Base-by-base conservation (phyloP, 2,329 filamentous ascomycete genomes). In the Chaetoscypha palmicola region DNA sequence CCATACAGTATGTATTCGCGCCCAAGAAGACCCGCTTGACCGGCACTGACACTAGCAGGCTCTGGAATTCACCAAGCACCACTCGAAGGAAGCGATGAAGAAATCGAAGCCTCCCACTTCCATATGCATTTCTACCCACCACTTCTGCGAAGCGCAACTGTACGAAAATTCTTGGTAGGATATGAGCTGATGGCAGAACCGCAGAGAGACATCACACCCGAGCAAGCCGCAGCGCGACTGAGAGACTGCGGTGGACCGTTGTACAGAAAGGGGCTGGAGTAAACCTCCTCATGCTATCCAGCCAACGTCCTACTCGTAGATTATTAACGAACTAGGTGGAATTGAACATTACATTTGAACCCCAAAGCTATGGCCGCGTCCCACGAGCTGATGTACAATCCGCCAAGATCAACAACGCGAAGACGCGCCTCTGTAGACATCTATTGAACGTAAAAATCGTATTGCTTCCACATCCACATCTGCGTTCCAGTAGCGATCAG, bases 121-220 rank as follows among this genome's bases (percentile, higher is more conserved):
- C 92, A 98, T 65, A 83, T 98, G 70, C 92, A 98, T 68, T 98
- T 98, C 66, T 97, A 96, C 64, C 92, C 92, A 32, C 92, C 92
- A 10, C 72, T 98, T 36, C 72, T 98, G 52, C 81, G 92, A 45
- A 95, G 89, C 36, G 90, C 92, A 2, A 95, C 89, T 0, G 90
- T 98, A 36, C 81, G 86, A 56, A 98, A 98, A 69, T 98, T 97
- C 68, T 67, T 97, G 41, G 92, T 98, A 24, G 92, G 92, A 0
- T 97, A 94, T 63, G 92, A 98, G 68, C 75, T 98, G 67, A 79
- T 98, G 78, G 92, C 86, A 1, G 92, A 98, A 68, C 91, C 92
- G n/a, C 92, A 98, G 67, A 78, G 92, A 47, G 92, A 98, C 63
- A 97, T 98, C 58, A 98, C 92, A 0, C 91, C 92, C 0, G 92